phyloP scores from a whole-genome alignment of 2,329 filamentous ascomycete genomes.

The Aphanoascus verrucosus region DNA sequence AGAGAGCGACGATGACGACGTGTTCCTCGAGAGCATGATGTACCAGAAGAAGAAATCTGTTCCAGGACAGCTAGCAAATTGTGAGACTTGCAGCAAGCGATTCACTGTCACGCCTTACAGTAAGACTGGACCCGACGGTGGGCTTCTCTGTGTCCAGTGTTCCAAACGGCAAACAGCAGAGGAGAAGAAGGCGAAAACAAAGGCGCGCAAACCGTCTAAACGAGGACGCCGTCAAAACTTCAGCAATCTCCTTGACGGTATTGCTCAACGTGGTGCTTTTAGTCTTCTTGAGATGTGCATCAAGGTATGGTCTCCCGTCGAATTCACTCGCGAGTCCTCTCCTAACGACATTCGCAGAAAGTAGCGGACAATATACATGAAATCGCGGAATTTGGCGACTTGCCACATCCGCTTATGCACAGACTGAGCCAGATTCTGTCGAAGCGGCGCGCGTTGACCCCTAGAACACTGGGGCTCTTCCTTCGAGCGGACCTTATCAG shows the following conservation, averaged over 20 bases:
- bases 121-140: constrained; percentile 68
- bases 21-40: constrained; percentile 42
- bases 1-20: constrained; percentile 38
- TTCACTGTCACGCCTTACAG: constrained; percentile 91
- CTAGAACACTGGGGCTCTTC: constrained; percentile 37
- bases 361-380: constrained; percentile 53
- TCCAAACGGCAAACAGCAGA: constrained; percentile 62
- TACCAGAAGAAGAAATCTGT: constrained; percentile 47
- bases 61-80: constrained; percentile 84
- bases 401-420: constrained; percentile 47
- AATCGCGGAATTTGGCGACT: constrained; percentile 54
- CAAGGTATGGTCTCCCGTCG: constrained; percentile 30
- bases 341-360: constrained; percentile 31
- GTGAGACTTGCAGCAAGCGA: constrained; percentile 70
- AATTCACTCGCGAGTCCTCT: neutral
- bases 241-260: constrained; percentile 74
- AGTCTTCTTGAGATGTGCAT: constrained; percentile 48
- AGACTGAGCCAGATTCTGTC: constrained; percentile 54
- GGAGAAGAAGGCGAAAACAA: constrained; percentile 46
- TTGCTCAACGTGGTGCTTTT: constrained; percentile 34
- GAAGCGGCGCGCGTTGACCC: constrained; percentile 49
- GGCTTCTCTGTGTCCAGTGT: constrained; percentile 73
- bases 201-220: constrained; percentile 46
- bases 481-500: constrained; percentile 44
- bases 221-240: constrained; percentile 63